Conservation (phyloP, 108 stramenopile species). For the Cylindrotheca closterium region DNA sequence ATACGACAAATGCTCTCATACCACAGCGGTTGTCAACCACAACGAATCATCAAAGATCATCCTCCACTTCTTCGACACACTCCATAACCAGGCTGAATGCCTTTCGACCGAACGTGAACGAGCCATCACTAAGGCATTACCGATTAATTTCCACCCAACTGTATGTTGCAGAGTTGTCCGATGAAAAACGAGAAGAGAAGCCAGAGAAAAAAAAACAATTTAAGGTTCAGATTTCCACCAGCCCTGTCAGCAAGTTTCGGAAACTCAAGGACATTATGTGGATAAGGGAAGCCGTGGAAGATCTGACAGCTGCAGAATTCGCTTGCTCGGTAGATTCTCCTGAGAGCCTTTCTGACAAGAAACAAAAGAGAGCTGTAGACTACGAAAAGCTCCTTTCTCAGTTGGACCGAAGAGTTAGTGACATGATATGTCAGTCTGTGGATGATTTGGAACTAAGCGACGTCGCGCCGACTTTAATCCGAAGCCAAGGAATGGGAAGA, state of each 20-base stretch:
- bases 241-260: conserved; percentile 52
- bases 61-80: too few relatives aligned
- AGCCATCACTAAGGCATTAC: too few relatives aligned
- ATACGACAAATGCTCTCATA: too few relatives aligned
- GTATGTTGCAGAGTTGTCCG: too few relatives aligned
- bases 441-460: conserved; percentile 8
- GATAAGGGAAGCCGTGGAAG: conserved; percentile 82
- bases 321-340: conserved; percentile 57
- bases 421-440: conserved; percentile 51
- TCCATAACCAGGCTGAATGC: too few relatives aligned
- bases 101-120: too few relatives aligned
- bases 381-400: conserved; percentile 78
- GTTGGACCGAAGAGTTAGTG: conserved; percentile 63
- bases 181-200: not conserved
- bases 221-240: not conserved
- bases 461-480: not conserved
- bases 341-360: conserved; percentile 16
- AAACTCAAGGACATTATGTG: conserved; percentile 87
- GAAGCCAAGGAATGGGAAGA: conserved; percentile 56
- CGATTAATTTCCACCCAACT: too few relatives aligned
- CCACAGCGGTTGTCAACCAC: too few relatives aligned
- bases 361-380: conserved; percentile 75
- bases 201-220: not conserved
- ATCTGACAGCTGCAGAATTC: conserved; percentile 88
- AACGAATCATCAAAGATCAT: too few relatives aligned